Evolutionary conservation across 768 basidiomycete genomes (phyloP).

Genomic region (Mycena galericulata): DNA sequence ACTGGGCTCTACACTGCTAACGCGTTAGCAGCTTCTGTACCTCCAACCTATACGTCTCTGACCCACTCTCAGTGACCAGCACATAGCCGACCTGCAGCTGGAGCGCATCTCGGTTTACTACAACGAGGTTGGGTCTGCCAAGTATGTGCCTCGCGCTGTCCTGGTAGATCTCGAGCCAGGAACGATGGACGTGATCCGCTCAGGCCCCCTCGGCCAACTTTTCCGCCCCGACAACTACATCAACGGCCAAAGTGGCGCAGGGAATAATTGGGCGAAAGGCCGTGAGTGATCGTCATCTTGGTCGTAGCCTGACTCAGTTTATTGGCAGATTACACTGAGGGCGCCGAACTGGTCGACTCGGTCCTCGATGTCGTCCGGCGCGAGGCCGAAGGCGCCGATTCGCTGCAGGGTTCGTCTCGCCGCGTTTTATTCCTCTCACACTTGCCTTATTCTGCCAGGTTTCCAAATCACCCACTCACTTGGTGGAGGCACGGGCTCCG

Average conservation of each 20-base stretch:
- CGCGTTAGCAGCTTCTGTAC: constrained; percentile 47
- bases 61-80: constrained; percentile 85
- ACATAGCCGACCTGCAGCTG: constrained; percentile 93
- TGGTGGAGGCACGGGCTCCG: constrained; percentile 99
- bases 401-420: constrained; percentile 81
- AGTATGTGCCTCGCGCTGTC: constrained; percentile 98
- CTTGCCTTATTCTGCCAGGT: constrained; percentile 56
- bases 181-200: constrained; percentile 92
- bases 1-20: constrained; percentile 94
- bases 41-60: background rate
- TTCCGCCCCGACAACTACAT: constrained; percentile 99
- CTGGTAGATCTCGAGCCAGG: constrained; percentile 98
- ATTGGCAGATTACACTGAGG: constrained; percentile 85
- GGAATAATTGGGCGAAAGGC: constrained; percentile 99
- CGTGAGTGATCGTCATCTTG: constrained; percentile 53
- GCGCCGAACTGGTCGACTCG: constrained; percentile 97
- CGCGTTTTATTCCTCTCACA: constrained; percentile 36
- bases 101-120: constrained; percentile 99
- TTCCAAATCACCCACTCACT: constrained; percentile 99
- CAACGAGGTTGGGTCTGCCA: constrained; percentile 94
- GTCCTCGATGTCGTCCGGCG: constrained; percentile 99
- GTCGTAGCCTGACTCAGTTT: constrained; percentile 16
- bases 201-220: constrained; percentile 88
- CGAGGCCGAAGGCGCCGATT: constrained; percentile 98
- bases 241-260: constrained; percentile 97